Percentiles rank a stretch among this genome's conserved stretches.
Evolutionary conservation across 83 land plant genomes (phyloP).

Genomic region (Larix sibirica): DNA sequence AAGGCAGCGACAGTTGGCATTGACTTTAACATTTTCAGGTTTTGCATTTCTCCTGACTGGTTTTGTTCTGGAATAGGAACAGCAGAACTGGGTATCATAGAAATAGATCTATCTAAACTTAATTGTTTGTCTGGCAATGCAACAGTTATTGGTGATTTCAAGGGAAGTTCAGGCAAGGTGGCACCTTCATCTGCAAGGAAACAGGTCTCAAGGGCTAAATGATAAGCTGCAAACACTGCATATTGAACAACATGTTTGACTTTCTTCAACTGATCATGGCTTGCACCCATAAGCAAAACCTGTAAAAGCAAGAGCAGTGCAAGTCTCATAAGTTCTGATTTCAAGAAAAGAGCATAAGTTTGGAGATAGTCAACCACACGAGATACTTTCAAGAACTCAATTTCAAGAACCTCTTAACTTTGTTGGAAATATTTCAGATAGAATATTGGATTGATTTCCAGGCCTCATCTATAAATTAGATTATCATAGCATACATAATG

Average conservation of each 20-base stretch:
- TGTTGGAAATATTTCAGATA: too few relatives aligned
- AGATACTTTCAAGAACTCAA: too few relatives aligned
- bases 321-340: too few relatives aligned
- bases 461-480: too few relatives aligned
- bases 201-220: conserved; percentile 94
- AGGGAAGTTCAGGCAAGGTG: conserved; percentile 50
- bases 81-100: conserved; percentile 58
- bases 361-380: too few relatives aligned
- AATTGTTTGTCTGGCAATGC: conserved; percentile 33
- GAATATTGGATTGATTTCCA: too few relatives aligned
- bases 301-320: conserved; percentile 22
- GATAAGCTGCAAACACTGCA: conserved; percentile 94
- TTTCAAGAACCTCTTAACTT: too few relatives aligned
- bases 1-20: too few relatives aligned
- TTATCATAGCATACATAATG: too few relatives aligned
- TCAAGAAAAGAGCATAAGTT: too few relatives aligned
- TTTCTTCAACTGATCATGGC: conserved; percentile 77
- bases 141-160: conserved; percentile 35
- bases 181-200: conserved; percentile 98
- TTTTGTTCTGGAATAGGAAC: conserved; percentile 19
- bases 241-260: conserved; percentile 84
- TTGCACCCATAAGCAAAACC: conserved; percentile 80
- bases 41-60: too few relatives aligned
- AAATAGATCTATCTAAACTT: conserved; percentile 33
- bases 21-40: too few relatives aligned